Evolutionary conservation across 768 basidiomycete genomes (phyloP).

Genomic region (Psilocybe cyanescens): DNA sequence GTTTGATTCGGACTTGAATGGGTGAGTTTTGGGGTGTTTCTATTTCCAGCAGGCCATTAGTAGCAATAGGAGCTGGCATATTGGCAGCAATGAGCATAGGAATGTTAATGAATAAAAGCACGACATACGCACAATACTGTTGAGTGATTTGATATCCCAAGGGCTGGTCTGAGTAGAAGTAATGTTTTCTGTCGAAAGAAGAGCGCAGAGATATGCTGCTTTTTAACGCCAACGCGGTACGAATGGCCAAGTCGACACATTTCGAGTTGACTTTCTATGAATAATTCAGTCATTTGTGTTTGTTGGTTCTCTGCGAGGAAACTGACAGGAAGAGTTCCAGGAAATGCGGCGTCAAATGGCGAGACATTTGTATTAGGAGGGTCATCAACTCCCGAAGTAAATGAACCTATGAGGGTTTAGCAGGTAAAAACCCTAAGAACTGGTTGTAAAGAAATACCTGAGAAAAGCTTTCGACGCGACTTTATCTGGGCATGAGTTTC

Average conservation of each 20-base stretch:
- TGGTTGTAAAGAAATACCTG: slow-evolving; percentile 41
- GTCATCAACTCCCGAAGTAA: slow-evolving; percentile 46
- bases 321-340: slow-evolving; percentile 89
- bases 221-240: slow-evolving; percentile 80
- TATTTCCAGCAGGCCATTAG: slow-evolving; percentile 57
- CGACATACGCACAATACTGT: slow-evolving; percentile 68
- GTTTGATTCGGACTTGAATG: slow-evolving; percentile 78
- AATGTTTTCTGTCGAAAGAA: slow-evolving; percentile 96
- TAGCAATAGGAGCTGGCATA: slow-evolving; percentile 75
- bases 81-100: background rate
- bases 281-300: background rate
- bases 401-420: slow-evolving; percentile 34
- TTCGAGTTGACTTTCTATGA: slow-evolving; percentile 60
- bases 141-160: slow-evolving; percentile 98
- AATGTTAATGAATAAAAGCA: background rate
- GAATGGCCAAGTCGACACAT: slow-evolving; percentile 79
- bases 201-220: slow-evolving; percentile 69
- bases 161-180: slow-evolving; percentile 95
- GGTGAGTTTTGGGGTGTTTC: slow-evolving; percentile 38
- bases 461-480: slow-evolving; percentile 88
- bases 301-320: background rate
- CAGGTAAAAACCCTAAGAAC: background rate
- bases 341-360: slow-evolving; percentile 86
- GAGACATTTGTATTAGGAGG: slow-evolving; percentile 76
- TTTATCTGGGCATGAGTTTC: slow-evolving; percentile 97